Percentiles rank a stretch among this genome's conserved stretches.
These are phyloP conservation scores for Rehmannia glutinosa DNA, from an alignment of 257 asterid species.

Conservation along the genomic window DNA sequence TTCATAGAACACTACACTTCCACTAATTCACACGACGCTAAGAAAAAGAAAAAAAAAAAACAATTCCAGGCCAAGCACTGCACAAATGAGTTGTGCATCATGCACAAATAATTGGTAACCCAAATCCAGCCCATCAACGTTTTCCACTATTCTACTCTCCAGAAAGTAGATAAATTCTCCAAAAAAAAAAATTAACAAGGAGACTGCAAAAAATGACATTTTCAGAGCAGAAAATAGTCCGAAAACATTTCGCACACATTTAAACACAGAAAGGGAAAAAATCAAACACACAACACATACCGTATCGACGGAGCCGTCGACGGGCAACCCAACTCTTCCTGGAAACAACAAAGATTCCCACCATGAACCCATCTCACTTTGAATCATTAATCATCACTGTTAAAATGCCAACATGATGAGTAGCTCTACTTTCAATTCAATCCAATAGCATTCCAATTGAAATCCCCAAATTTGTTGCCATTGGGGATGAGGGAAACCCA, in stretches of 20 bases:
- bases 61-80: too few species aligned
- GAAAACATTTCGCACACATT: background rate
- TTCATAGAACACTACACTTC: too few species aligned
- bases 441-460: background rate
- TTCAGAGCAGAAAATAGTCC: background rate
- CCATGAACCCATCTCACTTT: conserved; percentile 42
- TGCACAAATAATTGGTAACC: too few species aligned
- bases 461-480: background rate
- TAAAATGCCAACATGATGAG: background rate
- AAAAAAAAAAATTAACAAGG: too few species aligned
- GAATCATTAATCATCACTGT: background rate
- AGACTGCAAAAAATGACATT: background rate
- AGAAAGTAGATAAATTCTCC: background rate
- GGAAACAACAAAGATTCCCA: conserved; percentile 43
- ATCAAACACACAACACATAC: conserved; percentile 26
- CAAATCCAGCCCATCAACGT: too few species aligned
- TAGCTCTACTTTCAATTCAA: background rate
- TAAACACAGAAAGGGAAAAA: too few species aligned
- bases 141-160: background rate
- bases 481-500: background rate
- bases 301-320: conserved; percentile 49
- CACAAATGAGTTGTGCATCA: background rate
- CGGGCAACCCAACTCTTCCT: conserved; percentile 27
- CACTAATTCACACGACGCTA: too few species aligned
- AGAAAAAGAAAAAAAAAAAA: too few species aligned